Conservation (phyloP, 2,329 filamentous ascomycete species). For the Fusarium sp. region DNA sequence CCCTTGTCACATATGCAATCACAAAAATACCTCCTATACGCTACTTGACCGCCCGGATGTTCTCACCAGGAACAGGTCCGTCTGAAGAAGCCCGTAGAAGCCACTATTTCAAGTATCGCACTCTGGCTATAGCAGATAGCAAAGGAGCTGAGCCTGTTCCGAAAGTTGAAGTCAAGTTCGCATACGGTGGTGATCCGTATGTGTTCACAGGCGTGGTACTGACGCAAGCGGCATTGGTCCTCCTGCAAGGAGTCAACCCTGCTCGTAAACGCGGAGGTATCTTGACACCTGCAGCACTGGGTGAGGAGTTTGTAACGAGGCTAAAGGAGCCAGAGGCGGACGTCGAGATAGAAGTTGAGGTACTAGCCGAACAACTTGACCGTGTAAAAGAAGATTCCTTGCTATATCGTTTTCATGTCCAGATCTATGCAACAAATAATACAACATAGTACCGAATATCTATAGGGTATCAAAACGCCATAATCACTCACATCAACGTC, state of each 20-base stretch:
- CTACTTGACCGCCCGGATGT: conserved; percentile 12
- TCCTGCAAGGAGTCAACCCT: conserved; percentile 18
- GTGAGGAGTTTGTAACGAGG: conserved; percentile 19
- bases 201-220: conserved; percentile 31
- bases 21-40: conserved; percentile 15
- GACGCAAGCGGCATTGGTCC: conserved; percentile 29
- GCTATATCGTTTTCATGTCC: conserved; percentile 10
- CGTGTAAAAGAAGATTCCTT: background rate
- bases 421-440: conserved; percentile 9
- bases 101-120: conserved; percentile 26
- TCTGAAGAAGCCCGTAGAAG: conserved; percentile 13
- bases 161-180: conserved; percentile 21
- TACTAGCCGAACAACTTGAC: background rate
- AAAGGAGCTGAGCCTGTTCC: background rate
- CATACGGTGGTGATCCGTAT: conserved; percentile 29
- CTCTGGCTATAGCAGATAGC: conserved; percentile 17
- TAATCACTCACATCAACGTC: conserved; percentile 15
- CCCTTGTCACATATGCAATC: conserved; percentile 14
- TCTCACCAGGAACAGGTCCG: conserved; percentile 30
- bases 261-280: conserved; percentile 28
- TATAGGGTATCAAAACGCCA: conserved; percentile 40
- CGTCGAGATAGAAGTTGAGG: conserved; percentile 18
- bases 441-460: conserved; percentile 21
- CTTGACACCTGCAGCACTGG: conserved; percentile 31
- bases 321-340: conserved; percentile 10